These are phyloP conservation scores for Penicillium roqueforti DNA, from an alignment of 495 filamentous ascomycete genomes.

Conservation along the genomic window DNA sequence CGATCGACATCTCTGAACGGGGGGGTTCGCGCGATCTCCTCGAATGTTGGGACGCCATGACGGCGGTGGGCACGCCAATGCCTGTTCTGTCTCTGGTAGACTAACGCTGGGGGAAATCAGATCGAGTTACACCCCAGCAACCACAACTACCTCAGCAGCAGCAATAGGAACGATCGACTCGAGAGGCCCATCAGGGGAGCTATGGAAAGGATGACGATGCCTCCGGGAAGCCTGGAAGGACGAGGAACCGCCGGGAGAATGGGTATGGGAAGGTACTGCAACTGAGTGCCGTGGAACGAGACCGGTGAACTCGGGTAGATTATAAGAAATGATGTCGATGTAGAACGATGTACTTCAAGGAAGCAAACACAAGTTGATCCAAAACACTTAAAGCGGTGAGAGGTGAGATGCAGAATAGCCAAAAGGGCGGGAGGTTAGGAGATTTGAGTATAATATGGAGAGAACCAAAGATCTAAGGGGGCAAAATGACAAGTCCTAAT, in stretches of 20 bases:
- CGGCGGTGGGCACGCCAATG: constrained; percentile 18
- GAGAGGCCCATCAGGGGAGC: constrained; percentile 38
- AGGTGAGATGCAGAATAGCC: constrained; percentile 13
- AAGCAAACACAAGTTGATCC: background rate
- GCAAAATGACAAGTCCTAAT: constrained; percentile 20
- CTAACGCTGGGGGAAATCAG: constrained; percentile 5
- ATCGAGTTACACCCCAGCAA: constrained; percentile 29
- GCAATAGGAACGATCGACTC: constrained; percentile 17
- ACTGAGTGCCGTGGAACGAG: constrained; percentile 12
- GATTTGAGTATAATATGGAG: constrained; percentile 12
- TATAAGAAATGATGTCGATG: background rate
- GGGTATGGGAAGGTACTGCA: constrained; percentile 10
- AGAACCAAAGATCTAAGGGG: constrained; percentile 14
- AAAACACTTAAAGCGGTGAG: constrained; percentile 30
- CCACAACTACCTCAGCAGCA: constrained; percentile 42
- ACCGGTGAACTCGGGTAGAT: constrained; percentile 8
- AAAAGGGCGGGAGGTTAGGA: constrained; percentile 4
- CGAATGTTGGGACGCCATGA: constrained; percentile 39
- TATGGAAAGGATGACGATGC: constrained; percentile 6
- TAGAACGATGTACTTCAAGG: background rate
- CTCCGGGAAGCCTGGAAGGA: constrained; percentile 16
- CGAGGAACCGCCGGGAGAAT: constrained; percentile 13
- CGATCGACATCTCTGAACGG: constrained; percentile 62
- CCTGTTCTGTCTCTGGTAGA: constrained; percentile 10
- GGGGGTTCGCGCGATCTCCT: constrained; percentile 43